These are phyloP conservation scores for Heliocybe sulcata DNA, from an alignment of 1,284 basidiomycete species.

Conservation along the genomic window DNA sequence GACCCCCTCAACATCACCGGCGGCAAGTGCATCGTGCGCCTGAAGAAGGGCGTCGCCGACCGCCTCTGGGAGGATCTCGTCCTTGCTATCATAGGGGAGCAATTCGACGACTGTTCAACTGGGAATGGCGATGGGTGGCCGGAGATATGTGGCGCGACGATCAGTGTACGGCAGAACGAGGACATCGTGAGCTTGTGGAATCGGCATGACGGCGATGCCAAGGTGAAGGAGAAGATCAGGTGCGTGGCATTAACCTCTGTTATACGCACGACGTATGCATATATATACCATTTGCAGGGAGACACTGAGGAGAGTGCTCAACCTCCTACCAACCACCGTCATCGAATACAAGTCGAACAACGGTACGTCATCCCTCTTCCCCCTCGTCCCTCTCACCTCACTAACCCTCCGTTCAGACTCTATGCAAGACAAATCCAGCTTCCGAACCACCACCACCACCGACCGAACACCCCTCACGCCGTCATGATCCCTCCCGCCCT, in stretches of 20 bases:
- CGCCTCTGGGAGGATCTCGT: slow-evolving; percentile 80
- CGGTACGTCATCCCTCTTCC: slow-evolving; percentile 32
- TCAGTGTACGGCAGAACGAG: slow-evolving; percentile 77
- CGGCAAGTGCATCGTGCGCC: slow-evolving; percentile 88
- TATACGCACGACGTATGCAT: no score
- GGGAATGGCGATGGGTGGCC: slow-evolving; percentile 31
- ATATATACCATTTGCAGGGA: slow-evolving; percentile 37
- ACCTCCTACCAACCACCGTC: slow-evolving; percentile 60
- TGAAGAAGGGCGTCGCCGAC: slow-evolving; percentile 77
- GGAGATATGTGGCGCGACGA: slow-evolving; percentile 80
- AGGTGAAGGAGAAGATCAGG: slow-evolving; percentile 67
- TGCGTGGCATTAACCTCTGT: slow-evolving; percentile 26
- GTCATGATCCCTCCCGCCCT: background rate
- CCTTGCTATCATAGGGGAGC: slow-evolving; percentile 71
- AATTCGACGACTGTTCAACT: slow-evolving; percentile 54
- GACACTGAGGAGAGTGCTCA: slow-evolving; percentile 57
- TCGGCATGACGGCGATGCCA: slow-evolving; percentile 56
- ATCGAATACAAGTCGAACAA: slow-evolving; percentile 87
- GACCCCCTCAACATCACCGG: slow-evolving; percentile 82
- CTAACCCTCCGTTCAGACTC: slow-evolving; percentile 42
- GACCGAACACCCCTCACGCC: slow-evolving; percentile 40
- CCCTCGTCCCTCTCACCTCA: background rate
- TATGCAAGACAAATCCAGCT: slow-evolving; percentile 78
- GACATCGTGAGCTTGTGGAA: slow-evolving; percentile 83
- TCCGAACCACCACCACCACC: slow-evolving; percentile 58